Evolutionary conservation across 2,329 filamentous ascomycete genomes (phyloP), one percentile per base, ranked within the genome.

Genomic region (Ceratocystis variospora): DNA sequence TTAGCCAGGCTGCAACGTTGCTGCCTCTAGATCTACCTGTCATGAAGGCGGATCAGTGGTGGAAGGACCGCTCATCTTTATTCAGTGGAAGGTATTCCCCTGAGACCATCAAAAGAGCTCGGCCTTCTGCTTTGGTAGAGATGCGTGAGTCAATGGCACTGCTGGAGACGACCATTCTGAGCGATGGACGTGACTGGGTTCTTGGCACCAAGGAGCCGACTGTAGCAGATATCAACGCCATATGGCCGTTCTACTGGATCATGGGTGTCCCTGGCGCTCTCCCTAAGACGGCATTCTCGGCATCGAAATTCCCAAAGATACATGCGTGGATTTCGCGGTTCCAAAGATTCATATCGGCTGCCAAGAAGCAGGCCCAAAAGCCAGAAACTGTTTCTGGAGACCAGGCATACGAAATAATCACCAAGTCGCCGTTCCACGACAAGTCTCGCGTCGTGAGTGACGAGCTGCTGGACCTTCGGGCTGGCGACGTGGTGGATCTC

Each of bases 191-290:
- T 65, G 72, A 80, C 2, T 90, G 86, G 87, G 74, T 90, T 7
- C 74, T 86, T 12, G 78, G 76, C 10, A 81, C 79, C 0, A 71
- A 78, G 2, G 73, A 73, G 19, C 83, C 84, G 1, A 79, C 77
- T 1, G 73, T 89, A 69, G 85, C 82, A 3, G 88, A 91, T 73
- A 83, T 90, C 68, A 84, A 90, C 75, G 83, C 81, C 55, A 75
- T 87, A 12, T 89, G 84, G 85, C 79, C 81, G 0, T 80, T 90
- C 69, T 80, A 86, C 73, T 90, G 87, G 87, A 74, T 89, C 1
- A 73, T 75, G 2, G 75, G 74, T 10, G 76, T 88, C 61, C 79
- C 80, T 12, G 80, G 80, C 3, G 80, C 81, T 15, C 77, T 88
- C 61, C 80, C 83, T 3, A 67, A 75, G 62, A 77, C 80, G 22